Evolutionary conservation across 768 basidiomycete genomes (phyloP), one percentile per base, ranked within the genome.

Genomic region (Suillus paluster): DNA sequence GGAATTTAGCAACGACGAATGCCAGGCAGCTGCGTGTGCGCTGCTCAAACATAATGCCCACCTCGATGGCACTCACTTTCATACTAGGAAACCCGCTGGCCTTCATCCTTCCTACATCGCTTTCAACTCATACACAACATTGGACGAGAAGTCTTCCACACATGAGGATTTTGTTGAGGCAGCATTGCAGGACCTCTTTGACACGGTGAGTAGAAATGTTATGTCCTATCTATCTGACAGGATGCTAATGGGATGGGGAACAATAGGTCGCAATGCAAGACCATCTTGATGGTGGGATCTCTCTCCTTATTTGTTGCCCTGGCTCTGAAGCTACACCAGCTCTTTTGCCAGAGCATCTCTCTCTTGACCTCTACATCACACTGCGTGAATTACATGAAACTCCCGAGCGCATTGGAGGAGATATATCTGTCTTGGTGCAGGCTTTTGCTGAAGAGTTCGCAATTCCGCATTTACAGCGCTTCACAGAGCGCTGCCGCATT

Each of bases 301-400:
- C 53, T 10, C 7, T 65, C 27, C 57, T 65, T 6, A 21, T 65
- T 27, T 19, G 25, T 9, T 62, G 57, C 52, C 57, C 57, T 1
- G 53, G 57, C 12, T 33, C 45, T 17, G 36, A 58, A 12, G 45
- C 42, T 4, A 8, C 10, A 3, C 6, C 30, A 30, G 6, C 30
- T 3, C 11, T 33, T 11, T 23, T n/a, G 3, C 33, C 57, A 4
- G 60, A 65, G 11, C 14, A 61, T 10, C 25, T 62, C 25, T 19
- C 42, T 27, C 44, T 59, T 33, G 45, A 65, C 41, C 25, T 65
- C 17, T 65, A 65, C 57, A 41, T 65, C 44, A 65, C 64, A 34
- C 60, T 49, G 4, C 25, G 36, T 1, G 58, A 58, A 58, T 33
- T 65, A 5, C 2, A 25, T 30, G 30, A 39, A 23, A 33, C 21